Conservation (phyloP, 805 yeast genomes). For the Pichia phayaonensis region DNA sequence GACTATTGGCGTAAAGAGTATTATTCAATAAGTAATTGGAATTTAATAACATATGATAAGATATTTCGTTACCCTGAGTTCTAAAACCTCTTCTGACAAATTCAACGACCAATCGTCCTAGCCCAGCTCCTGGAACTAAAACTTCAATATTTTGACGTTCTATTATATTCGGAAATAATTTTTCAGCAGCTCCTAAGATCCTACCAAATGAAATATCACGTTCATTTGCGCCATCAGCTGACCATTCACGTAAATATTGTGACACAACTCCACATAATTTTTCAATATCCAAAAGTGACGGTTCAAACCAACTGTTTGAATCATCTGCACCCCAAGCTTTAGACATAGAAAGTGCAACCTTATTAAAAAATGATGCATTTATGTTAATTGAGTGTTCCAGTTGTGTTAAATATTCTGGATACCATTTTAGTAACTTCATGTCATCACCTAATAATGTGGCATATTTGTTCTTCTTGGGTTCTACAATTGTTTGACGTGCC, state of each 20-base stretch:
- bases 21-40: constrained; percentile 49
- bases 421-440: constrained; percentile 42
- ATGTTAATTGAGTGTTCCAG: constrained; percentile 36
- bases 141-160: constrained; percentile 35
- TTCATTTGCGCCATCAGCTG: constrained; percentile 42
- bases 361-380: constrained; percentile 38
- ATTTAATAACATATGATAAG: constrained; percentile 55
- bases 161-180: constrained; percentile 30
- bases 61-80: constrained; percentile 62
- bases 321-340: constrained; percentile 41
- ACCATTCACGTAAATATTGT: constrained; percentile 59
- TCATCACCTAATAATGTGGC: constrained; percentile 34
- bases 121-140: constrained; percentile 58
- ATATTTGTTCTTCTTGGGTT: constrained; percentile 29
- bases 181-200: constrained; percentile 31
- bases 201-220: constrained; percentile 33
- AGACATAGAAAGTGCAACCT: constrained; percentile 38
- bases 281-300: constrained; percentile 39
- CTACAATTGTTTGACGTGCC: constrained; percentile 27
- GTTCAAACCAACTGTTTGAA: constrained; percentile 35
- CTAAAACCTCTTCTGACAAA: constrained; percentile 46
- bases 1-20: constrained; percentile 32
- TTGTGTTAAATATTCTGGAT: constrained; percentile 32
- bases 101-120: constrained; percentile 53
- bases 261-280: constrained; percentile 50